Evolutionary conservation across 306 rosid genomes (phyloP), one percentile per base, ranked within the genome.

Genomic region (Psophocarpus tetragonolobus): DNA sequence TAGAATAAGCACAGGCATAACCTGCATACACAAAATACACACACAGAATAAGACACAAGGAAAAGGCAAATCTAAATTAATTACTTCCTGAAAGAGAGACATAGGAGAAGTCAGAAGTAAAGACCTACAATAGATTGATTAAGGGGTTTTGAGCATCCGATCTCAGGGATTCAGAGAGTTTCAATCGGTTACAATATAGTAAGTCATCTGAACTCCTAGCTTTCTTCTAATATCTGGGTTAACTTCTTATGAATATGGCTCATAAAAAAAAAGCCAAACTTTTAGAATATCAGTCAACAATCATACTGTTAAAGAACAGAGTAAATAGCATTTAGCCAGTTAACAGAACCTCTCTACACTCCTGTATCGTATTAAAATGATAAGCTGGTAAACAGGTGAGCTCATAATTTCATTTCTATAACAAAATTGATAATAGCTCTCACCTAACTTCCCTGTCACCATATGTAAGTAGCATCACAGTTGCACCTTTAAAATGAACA

Each of bases 381-480:
- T 44, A 48, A 26, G 74, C 56, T 38, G 27, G 42, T 45, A 5
- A 71, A 71, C 20, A 62, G 45, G 27, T 53, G 20, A 20, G 58
- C 61, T 36, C 69, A 50, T 78, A 73, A 48, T 35, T 45, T 61
- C 24, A 60, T 51, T 66, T 64, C 51, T 45, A 74, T 45, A 61
- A 32, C 63, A 75, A 61, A 65, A n/a, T n/a, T 56, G 75, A 58
- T 64, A 80, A 44, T 72, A 63, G 74, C 80, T 62, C 88, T 85
- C 81, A 94, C 98, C 98, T 90, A 20, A 87, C 93, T 84, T 95
- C 97, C 84, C 83, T 86, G 87, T 92, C 97, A 32, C 97, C 97
- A 39, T 91, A 95, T 76, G 97, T 88, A 74, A 95, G 92, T 66
- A 95, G 87, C 97, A 95, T 90, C 76, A 95, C 79, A 0, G 93